Evolutionary conservation across 257 asterid genomes (phyloP).

Genomic region (Primulina tabacum): DNA sequence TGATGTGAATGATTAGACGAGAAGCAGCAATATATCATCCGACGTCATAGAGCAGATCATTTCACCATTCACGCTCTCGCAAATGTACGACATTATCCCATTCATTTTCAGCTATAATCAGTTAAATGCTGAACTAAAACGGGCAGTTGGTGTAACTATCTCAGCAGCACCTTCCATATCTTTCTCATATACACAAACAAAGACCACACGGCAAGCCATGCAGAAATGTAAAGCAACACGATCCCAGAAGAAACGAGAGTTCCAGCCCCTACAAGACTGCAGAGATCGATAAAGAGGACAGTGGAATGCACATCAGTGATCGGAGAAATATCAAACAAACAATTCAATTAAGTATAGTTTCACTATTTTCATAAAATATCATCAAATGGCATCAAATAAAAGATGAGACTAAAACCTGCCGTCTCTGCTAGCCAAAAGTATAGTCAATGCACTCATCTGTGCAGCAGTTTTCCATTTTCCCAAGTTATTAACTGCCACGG

Average conservation of each 20-base stretch:
- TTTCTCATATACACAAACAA: slow-evolving; percentile 64
- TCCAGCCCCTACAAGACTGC: slow-evolving; percentile 59
- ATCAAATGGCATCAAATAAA: slow-evolving; percentile 1
- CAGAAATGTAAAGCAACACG: slow-evolving; percentile 65
- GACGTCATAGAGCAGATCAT: not conserved
- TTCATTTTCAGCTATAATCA: slow-evolving; percentile 17
- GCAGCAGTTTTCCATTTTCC: slow-evolving; percentile 99
- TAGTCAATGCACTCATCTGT: slow-evolving; percentile 86
- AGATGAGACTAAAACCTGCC: slow-evolving; percentile 52
- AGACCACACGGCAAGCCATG: slow-evolving; percentile 85
- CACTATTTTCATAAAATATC: not conserved
- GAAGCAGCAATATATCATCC: not conserved
- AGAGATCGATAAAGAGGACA: slow-evolving; percentile 18
- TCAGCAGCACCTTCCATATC: slow-evolving; percentile 65
- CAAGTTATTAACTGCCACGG: slow-evolving; percentile 90
- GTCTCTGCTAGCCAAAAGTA: slow-evolving; percentile 82
- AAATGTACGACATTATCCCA: not conserved
- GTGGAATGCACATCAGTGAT: not conserved
- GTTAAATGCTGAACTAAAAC: slow-evolving; percentile 18
- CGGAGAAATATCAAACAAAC: slow-evolving; percentile 14
- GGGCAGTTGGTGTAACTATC: slow-evolving; percentile 28
- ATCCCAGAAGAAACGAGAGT: slow-evolving; percentile 61
- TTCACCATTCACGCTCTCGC: not conserved
- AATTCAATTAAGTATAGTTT: not conserved
- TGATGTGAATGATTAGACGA: not conserved